Evolutionary conservation across 805 yeast genomes (phyloP).

Genomic region (Brettanomyces custersianus): DNA sequence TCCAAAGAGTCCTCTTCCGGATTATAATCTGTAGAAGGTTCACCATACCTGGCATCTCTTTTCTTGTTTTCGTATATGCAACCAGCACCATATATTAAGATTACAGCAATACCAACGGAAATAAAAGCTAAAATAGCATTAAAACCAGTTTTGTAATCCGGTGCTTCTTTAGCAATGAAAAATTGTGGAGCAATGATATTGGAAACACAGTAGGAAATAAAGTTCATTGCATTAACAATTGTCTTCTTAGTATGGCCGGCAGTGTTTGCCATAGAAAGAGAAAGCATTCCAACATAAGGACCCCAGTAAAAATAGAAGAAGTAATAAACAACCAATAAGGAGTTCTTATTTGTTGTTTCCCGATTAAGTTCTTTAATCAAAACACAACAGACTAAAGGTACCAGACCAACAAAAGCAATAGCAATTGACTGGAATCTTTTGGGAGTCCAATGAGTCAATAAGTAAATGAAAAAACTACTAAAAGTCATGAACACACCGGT

Average conservation of each 20-base stretch:
- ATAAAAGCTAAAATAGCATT: constrained; percentile 28
- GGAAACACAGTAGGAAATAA: constrained; percentile 58
- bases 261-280: no score
- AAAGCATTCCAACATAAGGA: constrained; percentile 24
- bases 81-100: constrained; percentile 10
- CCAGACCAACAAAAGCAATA: constrained; percentile 7
- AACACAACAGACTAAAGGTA: constrained; percentile 4
- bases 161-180: constrained; percentile 46
- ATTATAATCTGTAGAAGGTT: not conserved
- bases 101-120: constrained; percentile 15
- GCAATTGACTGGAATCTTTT: constrained; percentile 18
- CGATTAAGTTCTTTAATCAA: constrained; percentile 4
- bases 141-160: no score
- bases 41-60: constrained; percentile 31
- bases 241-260: constrained; percentile 68
- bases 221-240: constrained; percentile 42
- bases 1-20: not conserved
- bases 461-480: constrained; percentile 8
- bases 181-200: constrained; percentile 65
- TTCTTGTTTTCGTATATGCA: constrained; percentile 35
- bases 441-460: constrained; percentile 9
- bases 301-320: constrained; percentile 50
- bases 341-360: not conserved
- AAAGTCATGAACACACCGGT: constrained; percentile 17
- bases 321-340: constrained; percentile 5